These are phyloP conservation scores for Kingdonia uniflora DNA, from an alignment of 164 flowering plant species.

Conservation along the genomic window DNA sequence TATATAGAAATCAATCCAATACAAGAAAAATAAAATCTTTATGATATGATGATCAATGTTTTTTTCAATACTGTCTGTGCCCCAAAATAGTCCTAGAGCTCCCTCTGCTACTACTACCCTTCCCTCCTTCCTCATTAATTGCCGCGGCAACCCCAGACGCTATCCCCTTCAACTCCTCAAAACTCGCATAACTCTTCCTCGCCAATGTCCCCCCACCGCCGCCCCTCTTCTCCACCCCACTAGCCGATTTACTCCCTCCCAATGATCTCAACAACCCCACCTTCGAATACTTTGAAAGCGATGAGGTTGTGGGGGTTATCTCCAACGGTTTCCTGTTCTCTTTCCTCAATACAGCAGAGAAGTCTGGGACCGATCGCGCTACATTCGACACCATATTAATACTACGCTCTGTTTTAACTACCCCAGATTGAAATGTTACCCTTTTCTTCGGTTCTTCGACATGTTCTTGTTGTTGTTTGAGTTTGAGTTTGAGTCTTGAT, in stretches of 20 bases:
- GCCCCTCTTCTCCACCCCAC: constrained; percentile 39
- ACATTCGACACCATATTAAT: constrained; percentile 18
- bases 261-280: constrained; percentile 12
- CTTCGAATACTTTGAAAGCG: constrained; percentile 18
- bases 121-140: constrained; percentile 33
- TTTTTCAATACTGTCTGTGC: constrained; percentile 21
- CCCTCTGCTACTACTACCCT: constrained; percentile 14
- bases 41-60: not conserved
- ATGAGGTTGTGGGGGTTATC: constrained; percentile 39
- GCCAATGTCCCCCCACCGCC: constrained; percentile 20
- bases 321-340: constrained; percentile 60
- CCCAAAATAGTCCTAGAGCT: constrained; percentile 34
- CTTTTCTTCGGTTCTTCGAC: constrained; percentile 26
- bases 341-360: constrained; percentile 49
- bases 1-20: too few relatives aligned
- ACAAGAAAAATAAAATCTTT: not conserved
- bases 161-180: constrained; percentile 54
- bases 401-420: constrained; percentile 1
- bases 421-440: constrained; percentile 29
- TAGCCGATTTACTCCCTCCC: constrained; percentile 57
- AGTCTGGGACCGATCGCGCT: constrained; percentile 79
- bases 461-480: constrained; percentile 7
- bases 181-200: constrained; percentile 55
- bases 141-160: constrained; percentile 37
- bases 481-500: constrained; percentile 25